phyloP scores from a whole-genome alignment of 345 rosid genomes.

The Dimocarpus longan region DNA sequence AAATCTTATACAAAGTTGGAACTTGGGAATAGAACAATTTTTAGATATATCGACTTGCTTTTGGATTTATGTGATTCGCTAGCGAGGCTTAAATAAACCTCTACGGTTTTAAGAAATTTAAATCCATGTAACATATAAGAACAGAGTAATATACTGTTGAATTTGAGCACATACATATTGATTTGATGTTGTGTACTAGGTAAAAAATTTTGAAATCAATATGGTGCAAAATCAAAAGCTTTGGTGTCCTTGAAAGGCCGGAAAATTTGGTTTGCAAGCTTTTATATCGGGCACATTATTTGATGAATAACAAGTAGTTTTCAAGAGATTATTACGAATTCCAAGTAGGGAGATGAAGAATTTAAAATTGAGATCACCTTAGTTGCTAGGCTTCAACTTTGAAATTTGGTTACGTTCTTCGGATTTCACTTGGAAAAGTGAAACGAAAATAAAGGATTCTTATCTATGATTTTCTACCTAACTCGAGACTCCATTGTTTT shows the following conservation, averaged over 20 bases:
- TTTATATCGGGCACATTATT: conserved; percentile 31
- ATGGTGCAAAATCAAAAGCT: background rate
- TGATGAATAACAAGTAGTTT: conserved; percentile 30
- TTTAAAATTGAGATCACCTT: conserved; percentile 37
- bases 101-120: no score
- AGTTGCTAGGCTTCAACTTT: conserved; percentile 41
- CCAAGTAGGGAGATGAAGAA: conserved; percentile 39
- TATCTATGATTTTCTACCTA: conserved; percentile 37
- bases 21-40: no score
- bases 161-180: background rate
- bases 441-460: conserved; percentile 31
- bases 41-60: no score
- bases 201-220: background rate
- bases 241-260: background rate
- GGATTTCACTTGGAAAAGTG: conserved; percentile 34
- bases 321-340: conserved; percentile 33
- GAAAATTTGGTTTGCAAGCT: background rate
- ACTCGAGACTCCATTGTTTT: conserved; percentile 34
- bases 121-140: no score
- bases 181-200: conserved; percentile 48
- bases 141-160: no score
- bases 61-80: no score
- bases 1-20: no score
- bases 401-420: conserved; percentile 34
- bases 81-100: no score